Evolutionary conservation across 108 stramenopile species (phyloP).

Genomic region (Nitzschia sp.): DNA sequence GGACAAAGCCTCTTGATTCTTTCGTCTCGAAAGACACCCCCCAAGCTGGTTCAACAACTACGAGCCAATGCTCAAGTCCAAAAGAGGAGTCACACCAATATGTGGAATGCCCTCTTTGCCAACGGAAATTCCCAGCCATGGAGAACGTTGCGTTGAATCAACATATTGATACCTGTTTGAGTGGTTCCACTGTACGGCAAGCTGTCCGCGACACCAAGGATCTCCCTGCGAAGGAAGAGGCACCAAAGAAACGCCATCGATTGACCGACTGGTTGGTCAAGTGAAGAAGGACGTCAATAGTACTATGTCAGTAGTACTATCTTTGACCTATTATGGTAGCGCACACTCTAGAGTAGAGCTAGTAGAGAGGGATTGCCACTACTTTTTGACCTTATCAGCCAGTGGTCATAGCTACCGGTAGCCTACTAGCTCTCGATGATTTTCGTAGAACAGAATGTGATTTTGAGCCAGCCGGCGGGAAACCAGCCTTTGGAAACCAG

Average conservation of each 20-base stretch:
- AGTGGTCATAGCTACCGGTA: too few species aligned
- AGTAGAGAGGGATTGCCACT: too few species aligned
- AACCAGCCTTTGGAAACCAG: too few species aligned
- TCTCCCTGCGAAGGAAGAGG: constrained; percentile 7
- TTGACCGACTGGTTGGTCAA: constrained; percentile 53
- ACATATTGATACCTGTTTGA: constrained; percentile 76
- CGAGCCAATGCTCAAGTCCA: neutral
- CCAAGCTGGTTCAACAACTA: neutral
- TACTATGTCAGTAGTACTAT: too few species aligned
- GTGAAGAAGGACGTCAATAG: too few species aligned
- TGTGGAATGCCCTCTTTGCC: constrained; percentile 55
- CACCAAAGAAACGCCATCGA: constrained; percentile 29
- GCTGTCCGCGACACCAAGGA: constrained; percentile 43
- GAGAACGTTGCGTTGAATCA: constrained; percentile 57
- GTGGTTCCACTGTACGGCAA: constrained; percentile 47
- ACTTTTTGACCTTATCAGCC: too few species aligned
- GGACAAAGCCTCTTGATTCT: neutral
- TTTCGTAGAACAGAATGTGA: too few species aligned
- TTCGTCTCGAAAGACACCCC: neutral
- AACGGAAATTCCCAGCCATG: constrained; percentile 19
- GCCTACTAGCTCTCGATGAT: too few species aligned
- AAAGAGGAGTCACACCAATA: neutral
- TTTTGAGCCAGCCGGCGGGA: too few species aligned
- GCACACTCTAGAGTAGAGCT: too few species aligned
- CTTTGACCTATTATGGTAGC: too few species aligned